Percentiles rank a stretch among this genome's conserved stretches.
phyloP scores from a whole-genome alignment of 352 stramenopile genomes.

The Phytopythium litorale region DNA sequence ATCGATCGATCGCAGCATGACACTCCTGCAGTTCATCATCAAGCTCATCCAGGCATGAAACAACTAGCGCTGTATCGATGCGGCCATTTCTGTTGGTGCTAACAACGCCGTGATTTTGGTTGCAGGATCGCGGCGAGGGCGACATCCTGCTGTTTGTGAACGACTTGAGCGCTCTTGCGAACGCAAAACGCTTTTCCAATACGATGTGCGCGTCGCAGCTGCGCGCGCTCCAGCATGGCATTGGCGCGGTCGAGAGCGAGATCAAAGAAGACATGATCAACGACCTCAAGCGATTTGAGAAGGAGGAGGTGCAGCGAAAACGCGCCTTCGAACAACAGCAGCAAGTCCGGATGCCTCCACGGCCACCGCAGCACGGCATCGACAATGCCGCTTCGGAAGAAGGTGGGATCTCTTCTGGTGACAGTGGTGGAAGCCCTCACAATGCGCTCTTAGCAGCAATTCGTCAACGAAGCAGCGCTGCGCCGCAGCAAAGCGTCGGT shows the following conservation, averaged over 20 bases:
- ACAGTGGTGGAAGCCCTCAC: constrained; percentile 4
- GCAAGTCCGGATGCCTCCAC: constrained; percentile 1
- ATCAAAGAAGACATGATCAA: constrained; percentile 71
- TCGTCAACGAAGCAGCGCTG: constrained; percentile 5
- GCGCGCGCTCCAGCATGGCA: constrained; percentile 41
- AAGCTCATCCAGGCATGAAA: constrained; percentile 65
- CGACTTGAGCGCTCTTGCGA: constrained; percentile 42
- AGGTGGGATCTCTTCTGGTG: background rate
- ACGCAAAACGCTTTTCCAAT: constrained; percentile 72
- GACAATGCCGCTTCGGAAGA: background rate
- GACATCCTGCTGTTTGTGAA: constrained; percentile 67
- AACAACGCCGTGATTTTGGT: background rate
- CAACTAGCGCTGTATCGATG: background rate
- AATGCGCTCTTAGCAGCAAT: constrained; percentile 17
- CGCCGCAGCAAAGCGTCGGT: background rate
- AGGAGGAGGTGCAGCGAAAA: constrained; percentile 32
- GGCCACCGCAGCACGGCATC: too few relatives aligned
- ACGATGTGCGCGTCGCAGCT: constrained; percentile 58
- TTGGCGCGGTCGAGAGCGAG: constrained; percentile 52
- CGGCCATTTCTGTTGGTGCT: background rate
- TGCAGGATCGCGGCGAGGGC: constrained; percentile 62
- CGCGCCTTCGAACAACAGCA: constrained; percentile 22
- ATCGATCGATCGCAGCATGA: constrained; percentile 67
- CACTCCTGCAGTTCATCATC: constrained; percentile 74
- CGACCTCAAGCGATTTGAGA: constrained; percentile 51